Percentiles rank a stretch among this genome's conserved stretches.
Evolutionary conservation across 2,329 filamentous ascomycete genomes (phyloP).

Genomic region (Fusarium domesticum): DNA sequence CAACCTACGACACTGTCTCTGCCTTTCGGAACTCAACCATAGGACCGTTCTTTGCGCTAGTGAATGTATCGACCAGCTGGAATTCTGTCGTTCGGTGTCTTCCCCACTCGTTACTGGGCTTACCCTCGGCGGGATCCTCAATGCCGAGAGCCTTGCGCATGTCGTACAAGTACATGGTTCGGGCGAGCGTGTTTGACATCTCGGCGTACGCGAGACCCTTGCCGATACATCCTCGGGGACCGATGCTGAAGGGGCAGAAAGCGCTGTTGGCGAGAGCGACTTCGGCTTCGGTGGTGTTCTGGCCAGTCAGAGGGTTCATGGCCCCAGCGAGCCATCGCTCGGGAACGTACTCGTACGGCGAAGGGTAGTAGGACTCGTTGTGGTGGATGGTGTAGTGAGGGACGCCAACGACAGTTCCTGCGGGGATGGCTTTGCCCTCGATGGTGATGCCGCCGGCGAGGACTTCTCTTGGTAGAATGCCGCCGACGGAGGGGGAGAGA

Average conservation of each 20-base stretch:
- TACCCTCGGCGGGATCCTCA: conserved; percentile 52
- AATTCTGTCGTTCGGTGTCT: conserved; percentile 59
- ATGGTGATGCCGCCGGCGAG: conserved; percentile 53
- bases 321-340: conserved; percentile 62
- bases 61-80: conserved; percentile 70
- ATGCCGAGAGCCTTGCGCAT: conserved; percentile 50
- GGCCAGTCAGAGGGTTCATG: conserved; percentile 36
- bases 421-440: conserved; percentile 53
- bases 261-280: conserved; percentile 59
- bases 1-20: conserved; percentile 14
- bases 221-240: conserved; percentile 68
- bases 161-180: conserved; percentile 61
- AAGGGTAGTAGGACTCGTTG: conserved; percentile 59
- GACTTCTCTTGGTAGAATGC: conserved; percentile 59
- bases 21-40: conserved; percentile 58
- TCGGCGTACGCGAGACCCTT: conserved; percentile 68
- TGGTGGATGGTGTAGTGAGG: conserved; percentile 69
- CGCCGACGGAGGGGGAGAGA: conserved; percentile 58
- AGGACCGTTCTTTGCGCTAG: conserved; percentile 68
- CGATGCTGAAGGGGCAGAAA: conserved; percentile 72
- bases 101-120: conserved; percentile 48
- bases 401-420: conserved; percentile 60
- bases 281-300: conserved; percentile 47
- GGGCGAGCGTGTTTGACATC: conserved; percentile 60
- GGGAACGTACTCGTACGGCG: conserved; percentile 57